Evolutionary conservation across 768 basidiomycete genomes (phyloP).

Genomic region (Aureoboletus auriporus): DNA sequence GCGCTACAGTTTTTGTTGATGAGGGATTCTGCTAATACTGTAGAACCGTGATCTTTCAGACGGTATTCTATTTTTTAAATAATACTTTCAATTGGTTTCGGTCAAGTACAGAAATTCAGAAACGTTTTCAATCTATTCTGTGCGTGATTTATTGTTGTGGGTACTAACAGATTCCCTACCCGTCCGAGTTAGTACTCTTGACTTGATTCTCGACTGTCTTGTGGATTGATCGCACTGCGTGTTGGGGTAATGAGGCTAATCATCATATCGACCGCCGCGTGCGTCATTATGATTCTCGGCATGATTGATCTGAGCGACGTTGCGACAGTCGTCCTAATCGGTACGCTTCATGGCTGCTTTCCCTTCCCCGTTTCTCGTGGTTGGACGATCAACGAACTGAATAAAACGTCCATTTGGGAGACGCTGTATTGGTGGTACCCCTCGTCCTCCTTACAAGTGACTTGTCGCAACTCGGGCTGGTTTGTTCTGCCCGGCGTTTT

Average conservation of each 20-base stretch:
- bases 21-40: neutral
- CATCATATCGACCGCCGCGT: conserved; percentile 30
- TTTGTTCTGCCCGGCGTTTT: neutral
- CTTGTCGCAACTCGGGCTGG: conserved; percentile 48
- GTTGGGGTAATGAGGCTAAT: conserved; percentile 44
- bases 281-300: conserved; percentile 39
- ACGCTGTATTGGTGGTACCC: conserved; percentile 37
- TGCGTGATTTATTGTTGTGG: conserved; percentile 17
- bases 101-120: conserved; percentile 42
- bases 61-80: conserved; percentile 52
- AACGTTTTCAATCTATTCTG: conserved; percentile 55
- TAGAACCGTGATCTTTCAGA: conserved; percentile 26
- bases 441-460: conserved; percentile 41
- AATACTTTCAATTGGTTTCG: conserved; percentile 49
- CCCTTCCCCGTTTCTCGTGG: neutral
- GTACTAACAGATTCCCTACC: neutral
- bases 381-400: neutral
- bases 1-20: neutral
- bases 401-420: conserved; percentile 14
- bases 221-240: conserved; percentile 38
- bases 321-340: conserved; percentile 36
- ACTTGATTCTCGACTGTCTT: conserved; percentile 47
- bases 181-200: conserved; percentile 42
- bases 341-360: conserved; percentile 45
- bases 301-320: conserved; percentile 37